Conservation (phyloP, 1,284 basidiomycete species). For the Leccinum griseonigrum region DNA sequence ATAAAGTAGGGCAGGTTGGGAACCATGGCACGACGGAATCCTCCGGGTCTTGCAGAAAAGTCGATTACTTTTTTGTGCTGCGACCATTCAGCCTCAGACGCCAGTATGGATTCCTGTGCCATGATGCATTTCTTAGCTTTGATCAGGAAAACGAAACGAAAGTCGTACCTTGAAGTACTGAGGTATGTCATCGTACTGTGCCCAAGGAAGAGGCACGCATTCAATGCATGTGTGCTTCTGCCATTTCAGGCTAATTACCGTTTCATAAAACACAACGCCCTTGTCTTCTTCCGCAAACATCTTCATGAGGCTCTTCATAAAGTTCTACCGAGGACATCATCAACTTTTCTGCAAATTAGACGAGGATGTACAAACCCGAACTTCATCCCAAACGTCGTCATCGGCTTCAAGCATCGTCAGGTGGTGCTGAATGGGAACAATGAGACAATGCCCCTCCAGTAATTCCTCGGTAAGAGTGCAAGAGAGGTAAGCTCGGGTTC, state of each 20-base stretch:
- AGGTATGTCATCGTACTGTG: conserved; percentile 80
- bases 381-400: conserved; percentile 98
- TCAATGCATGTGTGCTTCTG: conserved; percentile 94
- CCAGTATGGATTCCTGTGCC: conserved; percentile 82
- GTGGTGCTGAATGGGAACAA: conserved; percentile 95
- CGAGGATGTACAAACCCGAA: conserved; percentile 56
- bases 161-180: conserved; percentile 84
- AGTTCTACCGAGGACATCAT: conserved; percentile 64
- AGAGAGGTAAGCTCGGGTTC: conserved; percentile 86
- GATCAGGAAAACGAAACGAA: background rate
- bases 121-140: conserved; percentile 4
- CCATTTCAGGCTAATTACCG: conserved; percentile 79
- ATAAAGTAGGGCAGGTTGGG: conserved; percentile 98
- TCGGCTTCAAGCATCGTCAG: conserved; percentile 91
- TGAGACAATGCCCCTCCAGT: conserved; percentile 86
- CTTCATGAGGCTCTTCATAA: conserved; percentile 97
- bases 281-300: conserved; percentile 90
- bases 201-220: conserved; percentile 86
- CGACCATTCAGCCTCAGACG: conserved; percentile 94
- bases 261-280: conserved; percentile 93
- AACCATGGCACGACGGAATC: conserved; percentile 91
- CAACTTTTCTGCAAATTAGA: background rate
- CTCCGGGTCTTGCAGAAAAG: conserved; percentile 84
- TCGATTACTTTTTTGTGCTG: conserved; percentile 97
- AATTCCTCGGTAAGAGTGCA: conserved; percentile 87